These are phyloP conservation scores for Hordeum marinum DNA, from an alignment of 176 grass and related monocot species.

Conservation along the genomic window DNA sequence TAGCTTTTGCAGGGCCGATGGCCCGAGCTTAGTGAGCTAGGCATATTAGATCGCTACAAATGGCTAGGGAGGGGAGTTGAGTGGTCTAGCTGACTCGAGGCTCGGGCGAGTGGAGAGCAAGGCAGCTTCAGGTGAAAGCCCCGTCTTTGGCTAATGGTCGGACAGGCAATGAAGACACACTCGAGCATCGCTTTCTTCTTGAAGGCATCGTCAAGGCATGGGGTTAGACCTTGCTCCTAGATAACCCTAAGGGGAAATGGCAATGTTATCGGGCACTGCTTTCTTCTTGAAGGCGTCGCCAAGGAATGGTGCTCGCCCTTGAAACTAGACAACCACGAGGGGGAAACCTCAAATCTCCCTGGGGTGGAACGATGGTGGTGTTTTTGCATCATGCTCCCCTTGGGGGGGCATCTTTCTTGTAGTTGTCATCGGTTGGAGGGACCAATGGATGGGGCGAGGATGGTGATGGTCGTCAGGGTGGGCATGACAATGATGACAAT, in stretches of 20 bases:
- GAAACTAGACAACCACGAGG: no score
- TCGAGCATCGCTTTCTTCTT: accelerated
- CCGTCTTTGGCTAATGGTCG: not conserved
- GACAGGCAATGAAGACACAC: accelerated
- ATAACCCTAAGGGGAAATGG: no score
- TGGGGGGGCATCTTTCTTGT: no score
- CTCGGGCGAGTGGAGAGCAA: not conserved
- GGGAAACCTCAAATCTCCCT: accelerated
- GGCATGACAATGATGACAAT: accelerated
- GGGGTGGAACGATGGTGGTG: no score
- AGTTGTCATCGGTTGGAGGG: not conserved
- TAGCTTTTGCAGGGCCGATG: no score
- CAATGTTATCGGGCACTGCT: no score
- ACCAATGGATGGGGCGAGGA: not conserved
- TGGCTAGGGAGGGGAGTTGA: no score
- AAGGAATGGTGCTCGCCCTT: not conserved
- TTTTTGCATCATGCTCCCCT: no score
- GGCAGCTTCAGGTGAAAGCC: not conserved
- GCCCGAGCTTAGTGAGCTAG: no score
- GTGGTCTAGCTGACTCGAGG: no score
- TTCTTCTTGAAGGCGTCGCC: not conserved
- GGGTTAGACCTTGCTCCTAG: no score
- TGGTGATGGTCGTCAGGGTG: not conserved
- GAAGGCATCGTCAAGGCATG: not conserved
- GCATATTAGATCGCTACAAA: no score